Evolutionary conservation across 495 filamentous ascomycete genomes (phyloP).

Genomic region (Staphylotrichum tortipilum): DNA sequence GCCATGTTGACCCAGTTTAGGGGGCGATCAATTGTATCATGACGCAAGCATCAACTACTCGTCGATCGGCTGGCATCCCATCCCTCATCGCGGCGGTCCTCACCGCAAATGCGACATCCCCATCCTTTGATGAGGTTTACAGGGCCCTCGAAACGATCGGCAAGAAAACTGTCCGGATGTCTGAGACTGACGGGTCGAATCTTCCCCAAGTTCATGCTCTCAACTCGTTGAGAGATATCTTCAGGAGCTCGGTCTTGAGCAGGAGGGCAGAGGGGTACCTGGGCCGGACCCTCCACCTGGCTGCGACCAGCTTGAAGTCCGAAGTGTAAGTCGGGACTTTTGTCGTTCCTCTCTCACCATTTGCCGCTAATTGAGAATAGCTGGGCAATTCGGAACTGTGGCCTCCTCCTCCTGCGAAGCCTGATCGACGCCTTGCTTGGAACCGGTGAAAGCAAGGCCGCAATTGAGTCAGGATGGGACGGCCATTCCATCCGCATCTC

Average conservation of each 20-base stretch:
- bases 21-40: slow-evolving; percentile 56
- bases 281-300: slow-evolving; percentile 62
- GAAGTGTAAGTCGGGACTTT: slow-evolving; percentile 44
- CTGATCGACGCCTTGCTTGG: slow-evolving; percentile 69
- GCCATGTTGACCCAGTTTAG: slow-evolving; percentile 26
- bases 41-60: slow-evolving; percentile 68
- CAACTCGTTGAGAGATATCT: slow-evolving; percentile 83
- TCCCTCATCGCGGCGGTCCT: slow-evolving; percentile 73
- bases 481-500: slow-evolving; percentile 45
- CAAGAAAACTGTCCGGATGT: slow-evolving; percentile 37
- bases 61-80: slow-evolving; percentile 86
- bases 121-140: slow-evolving; percentile 47
- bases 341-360: neutral
- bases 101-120: slow-evolving; percentile 40
- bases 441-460: slow-evolving; percentile 47
- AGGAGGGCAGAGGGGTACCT: slow-evolving; percentile 57
- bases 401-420: slow-evolving; percentile 78
- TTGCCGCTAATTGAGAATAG: slow-evolving; percentile 36
- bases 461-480: slow-evolving; percentile 44
- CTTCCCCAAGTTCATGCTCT: slow-evolving; percentile 89
- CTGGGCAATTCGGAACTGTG: slow-evolving; percentile 91
- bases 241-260: slow-evolving; percentile 65
- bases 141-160: slow-evolving; percentile 45
- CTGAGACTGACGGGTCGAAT: slow-evolving; percentile 52
- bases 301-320: slow-evolving; percentile 60